phyloP scores from a whole-genome alignment of 176 grass and related monocot species.

The Oryza punctata region DNA sequence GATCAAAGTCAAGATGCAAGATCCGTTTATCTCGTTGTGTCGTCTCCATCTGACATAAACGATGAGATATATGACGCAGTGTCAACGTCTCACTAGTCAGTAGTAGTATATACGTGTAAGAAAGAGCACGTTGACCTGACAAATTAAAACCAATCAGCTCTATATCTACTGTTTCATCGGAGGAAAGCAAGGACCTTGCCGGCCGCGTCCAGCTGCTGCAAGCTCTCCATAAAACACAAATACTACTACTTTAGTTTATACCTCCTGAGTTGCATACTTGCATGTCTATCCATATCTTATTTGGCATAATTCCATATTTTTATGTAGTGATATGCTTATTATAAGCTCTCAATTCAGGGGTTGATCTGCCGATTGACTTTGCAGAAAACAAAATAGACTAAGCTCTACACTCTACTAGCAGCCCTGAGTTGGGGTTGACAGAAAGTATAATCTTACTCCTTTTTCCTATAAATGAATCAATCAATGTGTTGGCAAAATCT shows the following conservation, averaged over 20 bases:
- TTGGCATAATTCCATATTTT: background rate
- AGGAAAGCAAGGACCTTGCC: background rate
- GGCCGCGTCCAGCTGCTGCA: background rate
- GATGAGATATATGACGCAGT: background rate
- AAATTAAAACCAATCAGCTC: background rate
- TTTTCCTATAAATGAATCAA: background rate
- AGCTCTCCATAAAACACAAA: background rate
- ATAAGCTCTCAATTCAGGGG: too few species aligned
- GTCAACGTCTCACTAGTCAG: background rate
- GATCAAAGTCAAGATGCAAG: background rate
- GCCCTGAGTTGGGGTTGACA: too few species aligned
- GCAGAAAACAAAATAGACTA: background rate
- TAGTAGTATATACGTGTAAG: background rate
- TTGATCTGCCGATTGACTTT: background rate
- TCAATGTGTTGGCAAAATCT: background rate
- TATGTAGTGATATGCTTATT: too few species aligned
- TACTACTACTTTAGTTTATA: too few species aligned
- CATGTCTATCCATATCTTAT: background rate
- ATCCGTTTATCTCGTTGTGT: background rate
- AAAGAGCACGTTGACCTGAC: background rate
- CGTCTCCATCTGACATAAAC: background rate
- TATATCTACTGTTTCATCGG: background rate
- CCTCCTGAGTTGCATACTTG: too few species aligned
- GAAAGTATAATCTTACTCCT: background rate
- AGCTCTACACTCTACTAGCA: too few species aligned